phyloP scores from a whole-genome alignment of 164 flowering plant genomes.

The Houttuynia cordata region DNA sequence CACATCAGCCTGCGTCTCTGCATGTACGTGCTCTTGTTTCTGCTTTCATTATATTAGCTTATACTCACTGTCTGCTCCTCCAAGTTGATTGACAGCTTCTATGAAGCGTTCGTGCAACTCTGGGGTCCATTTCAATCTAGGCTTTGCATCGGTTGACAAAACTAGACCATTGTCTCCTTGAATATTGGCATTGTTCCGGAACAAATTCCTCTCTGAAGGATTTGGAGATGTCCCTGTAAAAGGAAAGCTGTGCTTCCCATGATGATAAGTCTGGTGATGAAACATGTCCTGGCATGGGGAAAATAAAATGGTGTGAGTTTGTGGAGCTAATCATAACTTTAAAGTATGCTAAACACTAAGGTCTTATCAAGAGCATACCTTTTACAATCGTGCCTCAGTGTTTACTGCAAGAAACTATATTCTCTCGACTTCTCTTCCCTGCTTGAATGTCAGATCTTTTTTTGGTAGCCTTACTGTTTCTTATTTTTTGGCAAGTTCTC shows the following conservation, averaged over 20 bases:
- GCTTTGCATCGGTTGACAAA: conserved; percentile 97
- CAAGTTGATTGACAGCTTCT: conserved; percentile 87
- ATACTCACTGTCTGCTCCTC: conserved; percentile 93
- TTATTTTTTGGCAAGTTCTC: conserved; percentile 16
- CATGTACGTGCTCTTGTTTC: background rate
- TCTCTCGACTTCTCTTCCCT: background rate
- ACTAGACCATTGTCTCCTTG: conserved; percentile 77
- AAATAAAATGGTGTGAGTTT: conserved; percentile 1
- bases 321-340: background rate
- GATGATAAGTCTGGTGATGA: conserved; percentile 42
- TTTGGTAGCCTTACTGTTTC: conserved; percentile 2
- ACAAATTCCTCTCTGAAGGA: conserved; percentile 54
- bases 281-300: conserved; percentile 36
- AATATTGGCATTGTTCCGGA: conserved; percentile 53
- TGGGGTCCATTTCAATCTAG: conserved; percentile 89
- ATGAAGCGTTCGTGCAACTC: conserved; percentile 86
- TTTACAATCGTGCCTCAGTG: background rate
- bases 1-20: conserved; percentile 5
- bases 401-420: conserved; percentile 1
- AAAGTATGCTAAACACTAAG: background rate
- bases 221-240: conserved; percentile 43
- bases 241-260: conserved; percentile 40
- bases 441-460: background rate
- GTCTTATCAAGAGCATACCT: background rate
- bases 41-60: background rate